Conservation (phyloP, 164 flowering plant genomes). For the Chloranthus sessilifolius region DNA sequence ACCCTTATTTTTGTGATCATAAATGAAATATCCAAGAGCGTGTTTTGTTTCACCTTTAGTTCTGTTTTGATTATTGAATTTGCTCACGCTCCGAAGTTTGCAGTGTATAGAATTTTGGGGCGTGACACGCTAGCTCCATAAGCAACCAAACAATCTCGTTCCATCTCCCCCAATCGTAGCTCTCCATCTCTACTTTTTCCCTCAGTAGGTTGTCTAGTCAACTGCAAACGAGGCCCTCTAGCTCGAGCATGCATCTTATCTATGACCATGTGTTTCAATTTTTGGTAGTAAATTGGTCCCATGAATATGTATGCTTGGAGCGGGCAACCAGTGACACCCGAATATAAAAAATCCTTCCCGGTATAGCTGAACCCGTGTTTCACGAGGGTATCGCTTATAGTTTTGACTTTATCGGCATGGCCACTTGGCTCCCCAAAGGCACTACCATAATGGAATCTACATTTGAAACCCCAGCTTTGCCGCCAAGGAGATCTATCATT, state of each 20-base stretch:
- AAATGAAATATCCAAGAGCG: too few species aligned
- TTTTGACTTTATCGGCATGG: constrained; percentile 91
- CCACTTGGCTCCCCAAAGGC: constrained; percentile 99
- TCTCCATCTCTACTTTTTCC: not conserved
- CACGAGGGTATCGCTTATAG: constrained; percentile 89
- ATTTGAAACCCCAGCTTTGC: too few species aligned
- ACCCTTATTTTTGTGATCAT: too few species aligned
- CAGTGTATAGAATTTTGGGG: too few species aligned
- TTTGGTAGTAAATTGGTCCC: too few species aligned
- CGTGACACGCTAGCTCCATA: not conserved
- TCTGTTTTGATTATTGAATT: too few species aligned
- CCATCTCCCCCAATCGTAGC: not conserved
- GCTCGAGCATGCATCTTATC: constrained; percentile 1
- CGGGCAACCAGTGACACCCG: too few species aligned
- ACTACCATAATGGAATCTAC: constrained; percentile 96
- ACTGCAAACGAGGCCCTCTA: not conserved
- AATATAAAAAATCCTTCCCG: constrained; percentile 89
- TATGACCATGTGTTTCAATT: too few species aligned
- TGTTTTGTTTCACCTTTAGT: too few species aligned
- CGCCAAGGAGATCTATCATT: too few species aligned
- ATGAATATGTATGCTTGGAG: too few species aligned
- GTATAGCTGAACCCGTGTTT: constrained; percentile 85
- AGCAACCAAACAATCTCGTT: not conserved
- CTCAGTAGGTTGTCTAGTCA: not conserved
- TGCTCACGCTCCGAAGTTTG: too few species aligned